A percentile compares a stretch with the other conserved stretches of the same genome.
phyloP scores from a whole-genome alignment of 495 filamentous ascomycete genomes.

The Penicillium cataractarum region DNA sequence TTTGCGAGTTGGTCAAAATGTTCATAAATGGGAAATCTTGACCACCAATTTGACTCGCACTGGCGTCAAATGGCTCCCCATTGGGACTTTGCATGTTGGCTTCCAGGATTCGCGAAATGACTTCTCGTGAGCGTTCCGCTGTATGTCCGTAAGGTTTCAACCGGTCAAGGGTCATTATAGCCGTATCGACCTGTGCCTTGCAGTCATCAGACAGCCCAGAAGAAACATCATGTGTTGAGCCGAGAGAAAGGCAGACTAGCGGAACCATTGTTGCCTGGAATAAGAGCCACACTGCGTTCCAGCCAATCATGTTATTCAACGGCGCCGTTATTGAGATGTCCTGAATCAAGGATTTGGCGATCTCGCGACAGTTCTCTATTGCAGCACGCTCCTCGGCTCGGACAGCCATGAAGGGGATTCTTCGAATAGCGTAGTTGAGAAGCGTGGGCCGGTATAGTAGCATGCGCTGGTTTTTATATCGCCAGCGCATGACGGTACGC shows the following conservation, averaged over 20 bases:
- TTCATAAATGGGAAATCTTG: conserved; percentile 1
- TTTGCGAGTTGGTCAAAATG: not conserved
- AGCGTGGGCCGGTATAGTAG: conserved; percentile 70
- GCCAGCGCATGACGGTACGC: conserved; percentile 74
- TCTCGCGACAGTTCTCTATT: conserved; percentile 63
- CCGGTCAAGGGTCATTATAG: conserved; percentile 64
- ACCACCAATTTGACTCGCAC: not conserved
- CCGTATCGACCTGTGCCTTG: conserved; percentile 60
- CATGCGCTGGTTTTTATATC: conserved; percentile 72
- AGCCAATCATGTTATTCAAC: conserved; percentile 73
- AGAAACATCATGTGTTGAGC: conserved; percentile 41
- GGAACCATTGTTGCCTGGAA: conserved; percentile 79
- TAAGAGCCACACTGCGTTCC: conserved; percentile 76
- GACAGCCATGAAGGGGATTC: conserved; percentile 52
- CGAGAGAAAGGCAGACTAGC: conserved; percentile 61
- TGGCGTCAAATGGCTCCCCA: conserved; percentile 4
- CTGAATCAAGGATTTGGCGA: conserved; percentile 65
- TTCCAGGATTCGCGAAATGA: conserved; percentile 66
- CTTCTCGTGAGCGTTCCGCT: conserved; percentile 63
- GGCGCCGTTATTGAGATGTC: conserved; percentile 62
- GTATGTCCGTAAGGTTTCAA: conserved; percentile 68
- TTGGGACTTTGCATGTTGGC: conserved; percentile 33
- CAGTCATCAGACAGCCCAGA: conserved; percentile 47
- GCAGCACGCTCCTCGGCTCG: conserved; percentile 63
- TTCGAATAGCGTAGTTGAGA: conserved; percentile 64